Percentiles rank a stretch among this genome's conserved stretches.
Evolutionary conservation across 805 yeast genomes (phyloP).

Genomic region (Yamadazyma kitorensis): DNA sequence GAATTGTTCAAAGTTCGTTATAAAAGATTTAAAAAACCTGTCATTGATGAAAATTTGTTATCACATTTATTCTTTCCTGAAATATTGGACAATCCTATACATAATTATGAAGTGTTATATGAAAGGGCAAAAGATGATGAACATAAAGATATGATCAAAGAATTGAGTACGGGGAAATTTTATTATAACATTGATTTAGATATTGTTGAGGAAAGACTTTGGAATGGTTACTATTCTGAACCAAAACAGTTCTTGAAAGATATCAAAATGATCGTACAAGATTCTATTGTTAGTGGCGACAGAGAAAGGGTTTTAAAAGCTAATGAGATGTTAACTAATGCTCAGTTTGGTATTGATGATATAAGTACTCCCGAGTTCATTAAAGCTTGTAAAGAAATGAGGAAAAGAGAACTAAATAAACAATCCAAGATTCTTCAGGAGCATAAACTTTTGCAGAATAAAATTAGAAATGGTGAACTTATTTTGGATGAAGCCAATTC

Average conservation of each 20-base stretch:
- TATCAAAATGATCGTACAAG: slow-evolving; percentile 77
- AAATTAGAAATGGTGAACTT: slow-evolving; percentile 4
- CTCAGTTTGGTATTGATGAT: slow-evolving; percentile 94
- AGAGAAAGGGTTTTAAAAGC: slow-evolving; percentile 80
- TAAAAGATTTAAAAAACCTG: slow-evolving; percentile 86
- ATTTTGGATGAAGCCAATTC: background rate
- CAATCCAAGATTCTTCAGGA: slow-evolving; percentile 43
- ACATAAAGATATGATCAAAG: slow-evolving; percentile 74
- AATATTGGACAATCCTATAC: slow-evolving; percentile 34
- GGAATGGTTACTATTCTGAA: slow-evolving; percentile 95
- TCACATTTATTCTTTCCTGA: slow-evolving; percentile 74
- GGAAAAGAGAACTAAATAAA: slow-evolving; percentile 60
- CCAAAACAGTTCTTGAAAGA: slow-evolving; percentile 88
- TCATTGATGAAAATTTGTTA: slow-evolving; percentile 72
- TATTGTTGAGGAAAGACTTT: slow-evolving; percentile 86
- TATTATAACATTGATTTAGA: slow-evolving; percentile 91
- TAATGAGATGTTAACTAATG: slow-evolving; percentile 94
- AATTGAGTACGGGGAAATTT: slow-evolving; percentile 66
- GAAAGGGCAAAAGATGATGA: slow-evolving; percentile 44
- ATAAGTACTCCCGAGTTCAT: slow-evolving; percentile 69
- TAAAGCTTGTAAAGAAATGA: slow-evolving; percentile 71
- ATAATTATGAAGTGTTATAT: slow-evolving; percentile 37
- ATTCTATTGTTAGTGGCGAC: slow-evolving; percentile 71
- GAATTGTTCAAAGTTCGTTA: slow-evolving; percentile 84
- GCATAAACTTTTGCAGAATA: slow-evolving; percentile 17